Evolutionary conservation across 257 asterid genomes (phyloP).

Genomic region (Datura wrightii): DNA sequence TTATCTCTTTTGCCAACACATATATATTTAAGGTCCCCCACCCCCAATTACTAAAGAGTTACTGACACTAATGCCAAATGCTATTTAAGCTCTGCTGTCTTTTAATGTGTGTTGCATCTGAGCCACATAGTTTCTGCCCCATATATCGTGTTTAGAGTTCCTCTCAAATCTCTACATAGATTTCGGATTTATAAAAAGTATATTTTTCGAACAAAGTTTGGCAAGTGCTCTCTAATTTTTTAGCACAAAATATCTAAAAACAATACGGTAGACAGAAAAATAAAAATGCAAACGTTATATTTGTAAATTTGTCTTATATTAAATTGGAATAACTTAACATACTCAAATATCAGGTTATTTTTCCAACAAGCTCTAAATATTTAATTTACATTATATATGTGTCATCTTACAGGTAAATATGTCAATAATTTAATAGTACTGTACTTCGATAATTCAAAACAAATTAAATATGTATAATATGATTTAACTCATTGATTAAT

Average conservation of each 20-base stretch:
- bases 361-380: too few relatives aligned
- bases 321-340: too few relatives aligned
- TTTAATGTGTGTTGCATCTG: background rate
- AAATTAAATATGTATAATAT: background rate
- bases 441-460: background rate
- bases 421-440: background rate
- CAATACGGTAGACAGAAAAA: background rate
- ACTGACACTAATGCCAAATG: background rate
- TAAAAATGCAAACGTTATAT: background rate
- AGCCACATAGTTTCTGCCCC: background rate
- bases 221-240: background rate
- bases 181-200: too few relatives aligned
- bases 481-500: too few relatives aligned
- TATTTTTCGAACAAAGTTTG: background rate
- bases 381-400: too few relatives aligned
- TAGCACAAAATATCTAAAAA: background rate
- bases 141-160: background rate
- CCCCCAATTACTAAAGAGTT: background rate
- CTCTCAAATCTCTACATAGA: background rate
- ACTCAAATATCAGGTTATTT: too few relatives aligned
- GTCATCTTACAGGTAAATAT: background rate
- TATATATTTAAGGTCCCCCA: background rate
- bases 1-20: too few relatives aligned
- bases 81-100: background rate
- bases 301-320: background rate